Conservation (phyloP, 225 moss, liverwort and hornwort genomes). For the Bryum argenteum region DNA sequence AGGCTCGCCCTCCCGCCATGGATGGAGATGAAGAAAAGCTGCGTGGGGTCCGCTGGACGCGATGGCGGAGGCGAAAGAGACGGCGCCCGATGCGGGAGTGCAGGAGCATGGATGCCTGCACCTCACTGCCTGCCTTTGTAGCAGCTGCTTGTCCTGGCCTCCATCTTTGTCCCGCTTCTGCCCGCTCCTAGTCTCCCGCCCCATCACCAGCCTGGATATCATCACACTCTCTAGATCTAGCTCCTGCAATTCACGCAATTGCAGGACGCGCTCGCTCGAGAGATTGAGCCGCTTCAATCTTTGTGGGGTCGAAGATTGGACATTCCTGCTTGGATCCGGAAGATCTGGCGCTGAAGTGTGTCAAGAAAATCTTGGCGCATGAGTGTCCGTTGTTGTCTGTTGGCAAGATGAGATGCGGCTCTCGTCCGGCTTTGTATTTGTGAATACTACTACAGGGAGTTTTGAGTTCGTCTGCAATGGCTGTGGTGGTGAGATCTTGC, state of each 20-base stretch:
- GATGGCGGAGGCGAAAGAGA: conserved; percentile 21
- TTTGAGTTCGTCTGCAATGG: conserved; percentile 30
- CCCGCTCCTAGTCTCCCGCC: conserved; percentile 17
- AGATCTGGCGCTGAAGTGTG: not conserved
- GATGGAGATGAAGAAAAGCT: not conserved
- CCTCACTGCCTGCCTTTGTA: not conserved
- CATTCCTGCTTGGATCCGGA: not conserved
- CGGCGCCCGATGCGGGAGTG: not conserved
- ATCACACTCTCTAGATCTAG: conserved; percentile 18
- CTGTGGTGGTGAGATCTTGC: conserved; percentile 30
- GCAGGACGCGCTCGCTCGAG: not conserved
- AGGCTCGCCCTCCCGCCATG: not conserved
- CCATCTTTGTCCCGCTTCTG: conserved; percentile 13
- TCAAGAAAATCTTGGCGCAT: conserved; percentile 30
- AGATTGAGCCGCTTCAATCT: too few species aligned
- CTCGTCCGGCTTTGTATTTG: conserved; percentile 11
- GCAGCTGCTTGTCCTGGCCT: not conserved
- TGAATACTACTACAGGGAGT: conserved; percentile 19
- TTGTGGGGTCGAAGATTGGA: too few species aligned
- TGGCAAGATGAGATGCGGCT: conserved; percentile 28
- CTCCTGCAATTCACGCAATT: conserved; percentile 23
- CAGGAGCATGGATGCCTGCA: not conserved
- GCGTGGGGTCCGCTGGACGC: conserved; percentile 20
- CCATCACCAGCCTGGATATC: conserved; percentile 38
- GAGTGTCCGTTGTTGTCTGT: conserved; percentile 1